Percentiles rank a stretch among this genome's conserved stretches.
Evolutionary conservation across 1,139 yeast species (phyloP).

Genomic region (Protomyces inouyei): DNA sequence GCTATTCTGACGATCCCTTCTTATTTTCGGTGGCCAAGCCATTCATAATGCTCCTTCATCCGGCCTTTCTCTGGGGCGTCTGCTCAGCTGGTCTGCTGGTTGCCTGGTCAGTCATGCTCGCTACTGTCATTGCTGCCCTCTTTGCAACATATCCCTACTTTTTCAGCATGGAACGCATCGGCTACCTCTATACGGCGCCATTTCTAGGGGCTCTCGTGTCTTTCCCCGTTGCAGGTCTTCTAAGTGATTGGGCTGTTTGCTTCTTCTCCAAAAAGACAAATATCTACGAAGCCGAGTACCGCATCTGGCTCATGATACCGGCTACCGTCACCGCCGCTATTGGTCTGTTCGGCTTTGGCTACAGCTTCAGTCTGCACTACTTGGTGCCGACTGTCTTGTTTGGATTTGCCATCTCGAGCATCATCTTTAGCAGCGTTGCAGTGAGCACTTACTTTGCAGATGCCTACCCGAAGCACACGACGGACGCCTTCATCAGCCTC

Average conservation of each 20-base stretch:
- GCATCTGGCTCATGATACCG: slow-evolving; percentile 48
- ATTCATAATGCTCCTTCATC: slow-evolving; percentile 29
- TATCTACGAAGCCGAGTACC: slow-evolving; percentile 51
- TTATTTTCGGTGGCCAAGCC: slow-evolving; percentile 32
- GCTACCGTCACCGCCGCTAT: slow-evolving; percentile 42
- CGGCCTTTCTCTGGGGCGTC: slow-evolving; percentile 32
- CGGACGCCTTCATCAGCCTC: slow-evolving; percentile 32
- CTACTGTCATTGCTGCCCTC: slow-evolving; percentile 32
- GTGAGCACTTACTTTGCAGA: slow-evolving; percentile 32
- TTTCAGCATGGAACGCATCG: slow-evolving; percentile 29
- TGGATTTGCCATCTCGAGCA: slow-evolving; percentile 32
- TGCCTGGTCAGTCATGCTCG: slow-evolving; percentile 33
- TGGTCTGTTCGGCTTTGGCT: slow-evolving; percentile 51
- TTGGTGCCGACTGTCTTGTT: slow-evolving; percentile 31
- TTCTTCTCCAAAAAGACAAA: slow-evolving; percentile 43
- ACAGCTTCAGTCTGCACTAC: slow-evolving; percentile 41
- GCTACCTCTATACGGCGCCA: slow-evolving; percentile 33
- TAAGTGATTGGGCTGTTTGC: slow-evolving; percentile 28
- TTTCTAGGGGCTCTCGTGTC: slow-evolving; percentile 32
- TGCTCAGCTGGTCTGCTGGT: slow-evolving; percentile 31
- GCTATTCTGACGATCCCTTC: slow-evolving; percentile 29
- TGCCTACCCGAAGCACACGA: slow-evolving; percentile 31
- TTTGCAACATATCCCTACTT: slow-evolving; percentile 32
- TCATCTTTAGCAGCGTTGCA: slow-evolving; percentile 32
- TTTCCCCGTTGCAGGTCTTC: slow-evolving; percentile 31